These are phyloP conservation scores for Massarina eburnea DNA, from an alignment of 2,329 filamentous ascomycete species.

Conservation along the genomic window DNA sequence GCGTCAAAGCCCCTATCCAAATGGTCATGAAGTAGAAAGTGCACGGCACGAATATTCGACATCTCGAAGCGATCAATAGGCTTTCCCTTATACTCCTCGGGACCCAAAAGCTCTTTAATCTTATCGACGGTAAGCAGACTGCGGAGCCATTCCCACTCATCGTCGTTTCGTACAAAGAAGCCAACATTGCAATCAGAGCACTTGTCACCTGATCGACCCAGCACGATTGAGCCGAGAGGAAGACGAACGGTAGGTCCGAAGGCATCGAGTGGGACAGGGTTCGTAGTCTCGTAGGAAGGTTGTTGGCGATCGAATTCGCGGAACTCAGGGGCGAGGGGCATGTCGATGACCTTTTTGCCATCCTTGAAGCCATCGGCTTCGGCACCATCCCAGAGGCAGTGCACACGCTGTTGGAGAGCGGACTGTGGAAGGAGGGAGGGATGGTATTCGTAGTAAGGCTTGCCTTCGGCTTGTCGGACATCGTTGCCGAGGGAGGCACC, in stretches of 20 bases:
- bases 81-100: constrained; percentile 48
- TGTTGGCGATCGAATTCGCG: constrained; percentile 20
- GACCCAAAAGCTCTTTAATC: constrained; percentile 50
- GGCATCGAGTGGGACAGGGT: constrained; percentile 7
- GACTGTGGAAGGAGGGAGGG: constrained; percentile 24
- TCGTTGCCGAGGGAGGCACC: constrained; percentile 40
- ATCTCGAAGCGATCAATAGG: constrained; percentile 36
- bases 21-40: constrained; percentile 25
- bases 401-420: constrained; percentile 19
- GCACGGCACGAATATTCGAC: constrained; percentile 21
- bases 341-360: constrained; percentile 8
- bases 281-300: constrained; percentile 32
- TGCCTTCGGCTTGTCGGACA: constrained; percentile 20
- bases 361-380: constrained; percentile 13
- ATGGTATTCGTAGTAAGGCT: constrained; percentile 34
- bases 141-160: constrained; percentile 29
- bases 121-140: constrained; percentile 29
- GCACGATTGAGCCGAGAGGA: constrained; percentile 40
- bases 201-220: constrained; percentile 23
- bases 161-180: constrained; percentile 25
- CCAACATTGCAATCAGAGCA: constrained; percentile 25
- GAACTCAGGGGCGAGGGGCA: too few relatives aligned
- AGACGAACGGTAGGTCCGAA: constrained; percentile 25
- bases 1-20: constrained; percentile 23
- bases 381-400: constrained; percentile 32